Evolutionary conservation across 2,329 filamentous ascomycete genomes (phyloP).

Genomic region (Trichoderma guizhouense): DNA sequence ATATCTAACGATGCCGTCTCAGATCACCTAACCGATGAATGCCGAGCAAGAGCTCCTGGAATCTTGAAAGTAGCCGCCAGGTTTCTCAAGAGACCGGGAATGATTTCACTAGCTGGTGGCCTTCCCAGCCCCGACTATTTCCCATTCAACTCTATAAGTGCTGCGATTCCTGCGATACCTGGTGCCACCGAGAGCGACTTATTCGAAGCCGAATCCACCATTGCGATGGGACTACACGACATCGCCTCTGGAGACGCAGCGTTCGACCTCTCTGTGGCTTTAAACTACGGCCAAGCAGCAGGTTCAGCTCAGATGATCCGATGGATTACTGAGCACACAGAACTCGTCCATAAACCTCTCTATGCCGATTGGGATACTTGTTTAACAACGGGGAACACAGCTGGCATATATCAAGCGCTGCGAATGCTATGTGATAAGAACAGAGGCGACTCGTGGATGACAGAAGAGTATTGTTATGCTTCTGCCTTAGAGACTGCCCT

Average conservation of each 20-base stretch:
- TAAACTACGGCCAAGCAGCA: conserved; percentile 72
- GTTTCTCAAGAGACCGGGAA: conserved; percentile 8
- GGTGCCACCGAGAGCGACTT: background rate
- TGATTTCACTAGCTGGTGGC: conserved; percentile 1
- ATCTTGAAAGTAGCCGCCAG: conserved; percentile 3
- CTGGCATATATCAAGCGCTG: conserved; percentile 62
- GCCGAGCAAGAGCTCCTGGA: background rate
- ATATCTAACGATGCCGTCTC: background rate
- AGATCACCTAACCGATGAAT: background rate
- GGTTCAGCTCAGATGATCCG: conserved; percentile 69
- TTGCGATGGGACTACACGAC: conserved; percentile 8
- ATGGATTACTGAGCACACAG: conserved; percentile 72
- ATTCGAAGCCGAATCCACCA: background rate
- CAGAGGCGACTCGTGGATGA: conserved; percentile 43
- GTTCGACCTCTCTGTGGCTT: conserved; percentile 45
- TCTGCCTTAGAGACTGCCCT: background rate
- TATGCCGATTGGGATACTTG: conserved; percentile 71
- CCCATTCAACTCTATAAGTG: background rate
- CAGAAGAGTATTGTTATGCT: conserved; percentile 1
- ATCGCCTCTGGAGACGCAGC: conserved; percentile 17
- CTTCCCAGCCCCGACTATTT: background rate
- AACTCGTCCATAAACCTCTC: conserved; percentile 68
- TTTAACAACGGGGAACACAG: conserved; percentile 65
- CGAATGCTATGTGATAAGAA: conserved; percentile 65
- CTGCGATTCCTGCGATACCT: background rate